Conservation (phyloP, 768 basidiomycete species). For the Leccinum ochraceum region DNA sequence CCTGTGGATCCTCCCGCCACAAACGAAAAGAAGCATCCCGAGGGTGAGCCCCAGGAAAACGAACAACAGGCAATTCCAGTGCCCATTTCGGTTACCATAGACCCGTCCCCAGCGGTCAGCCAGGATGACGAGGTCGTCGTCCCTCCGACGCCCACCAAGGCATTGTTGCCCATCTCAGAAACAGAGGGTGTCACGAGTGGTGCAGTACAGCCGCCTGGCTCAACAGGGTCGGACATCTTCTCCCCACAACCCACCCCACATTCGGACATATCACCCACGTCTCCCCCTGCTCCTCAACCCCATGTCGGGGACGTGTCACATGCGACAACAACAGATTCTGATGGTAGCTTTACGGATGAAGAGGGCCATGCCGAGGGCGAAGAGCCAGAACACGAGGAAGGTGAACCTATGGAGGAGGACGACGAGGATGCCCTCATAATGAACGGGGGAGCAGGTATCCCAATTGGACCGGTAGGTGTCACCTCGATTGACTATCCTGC, state of each 20-base stretch:
- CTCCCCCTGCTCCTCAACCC: conserved; percentile 27
- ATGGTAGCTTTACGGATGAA: conserved; percentile 54
- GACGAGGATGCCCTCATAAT: conserved; percentile 89
- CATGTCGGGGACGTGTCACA: conserved; percentile 34
- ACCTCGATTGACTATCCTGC: background rate
- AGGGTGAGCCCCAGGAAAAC: conserved; percentile 32
- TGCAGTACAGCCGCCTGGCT: conserved; percentile 89
- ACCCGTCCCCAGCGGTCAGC: conserved; percentile 19
- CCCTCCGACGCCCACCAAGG: conserved; percentile 50
- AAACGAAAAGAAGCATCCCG: conserved; percentile 32
- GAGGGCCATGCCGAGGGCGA: conserved; percentile 71
- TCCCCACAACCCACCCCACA: conserved; percentile 29
- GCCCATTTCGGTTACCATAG: conserved; percentile 22
- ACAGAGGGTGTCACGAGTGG: conserved; percentile 90
- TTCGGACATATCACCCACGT: conserved; percentile 25
- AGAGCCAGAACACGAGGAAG: conserved; percentile 60
- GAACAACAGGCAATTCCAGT: conserved; percentile 36
- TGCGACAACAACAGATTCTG: conserved; percentile 34
- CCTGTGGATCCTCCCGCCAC: conserved; percentile 24
- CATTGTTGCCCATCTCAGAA: conserved; percentile 60
- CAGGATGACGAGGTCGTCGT: conserved; percentile 42
- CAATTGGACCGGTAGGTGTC: conserved; percentile 80
- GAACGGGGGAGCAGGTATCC: conserved; percentile 93
- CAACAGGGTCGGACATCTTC: conserved; percentile 51
- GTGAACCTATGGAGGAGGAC: conserved; percentile 69